A percentile compares a stretch with the other conserved stretches of the same genome.
Evolutionary conservation across 1,284 basidiomycete species (phyloP).

Genomic region (Naganishia sp.): DNA sequence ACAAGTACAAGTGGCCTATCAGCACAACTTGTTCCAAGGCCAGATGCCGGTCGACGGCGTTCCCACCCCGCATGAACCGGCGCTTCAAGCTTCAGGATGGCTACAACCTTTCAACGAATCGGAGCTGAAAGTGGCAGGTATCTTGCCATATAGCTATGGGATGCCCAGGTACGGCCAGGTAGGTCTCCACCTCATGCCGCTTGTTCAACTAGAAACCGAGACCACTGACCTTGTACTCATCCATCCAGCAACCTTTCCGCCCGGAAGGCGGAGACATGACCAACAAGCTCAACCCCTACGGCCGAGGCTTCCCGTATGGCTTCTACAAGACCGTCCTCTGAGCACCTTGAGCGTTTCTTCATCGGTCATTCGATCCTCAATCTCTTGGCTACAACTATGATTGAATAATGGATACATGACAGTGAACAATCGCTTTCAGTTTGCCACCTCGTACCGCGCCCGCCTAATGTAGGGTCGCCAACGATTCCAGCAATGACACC

Average conservation of each 20-base stretch:
- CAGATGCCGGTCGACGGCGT: no score
- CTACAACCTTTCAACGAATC: slow-evolving; percentile 2
- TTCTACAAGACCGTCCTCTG: slow-evolving; percentile 19
- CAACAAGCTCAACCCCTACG: slow-evolving; percentile 30
- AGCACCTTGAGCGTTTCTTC: not conserved
- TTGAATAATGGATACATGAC: slow-evolving; percentile 9
- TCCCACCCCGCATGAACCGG: not conserved
- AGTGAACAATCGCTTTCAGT: no score
- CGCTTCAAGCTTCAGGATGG: not conserved
- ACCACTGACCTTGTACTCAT: not conserved
- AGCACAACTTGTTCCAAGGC: no score
- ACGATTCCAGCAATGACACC: slow-evolving; percentile 7
- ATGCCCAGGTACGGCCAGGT: slow-evolving; percentile 28
- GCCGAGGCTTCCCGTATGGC: slow-evolving; percentile 26
- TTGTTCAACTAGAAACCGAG: not conserved
- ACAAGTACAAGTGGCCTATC: no score
- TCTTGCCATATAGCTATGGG: slow-evolving; percentile 18
- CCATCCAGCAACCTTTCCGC: slow-evolving; percentile 24
- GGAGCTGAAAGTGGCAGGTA: slow-evolving; percentile 8
- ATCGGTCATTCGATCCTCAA: not conserved
- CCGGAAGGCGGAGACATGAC: slow-evolving; percentile 30
- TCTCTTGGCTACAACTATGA: slow-evolving; percentile 2
- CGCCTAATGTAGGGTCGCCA: slow-evolving; percentile 7
- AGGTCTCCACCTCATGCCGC: not conserved
- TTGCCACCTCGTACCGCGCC: no score